Evolutionary conservation across 2,329 filamentous ascomycete genomes (phyloP), one percentile per base, ranked within the genome.

Genomic region (Cladosporium sp.): DNA sequence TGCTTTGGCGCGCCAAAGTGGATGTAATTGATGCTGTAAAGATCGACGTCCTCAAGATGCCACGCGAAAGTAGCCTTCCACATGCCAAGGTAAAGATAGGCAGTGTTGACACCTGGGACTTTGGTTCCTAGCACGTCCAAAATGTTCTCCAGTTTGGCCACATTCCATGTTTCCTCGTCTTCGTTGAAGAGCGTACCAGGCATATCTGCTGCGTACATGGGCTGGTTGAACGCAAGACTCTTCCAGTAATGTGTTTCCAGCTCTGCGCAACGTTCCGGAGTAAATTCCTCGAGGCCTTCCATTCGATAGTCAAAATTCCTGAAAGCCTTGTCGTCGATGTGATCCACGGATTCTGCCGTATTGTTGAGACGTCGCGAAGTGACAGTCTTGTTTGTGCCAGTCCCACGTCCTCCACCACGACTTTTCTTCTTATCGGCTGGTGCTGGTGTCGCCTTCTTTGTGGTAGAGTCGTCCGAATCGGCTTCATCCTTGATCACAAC

Each of bases 21-120:
- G 67, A 99, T 93, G 78, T 97, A 99, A 81, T 99, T 99, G 84
- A 99, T 99, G 77, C 93, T 98, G 87, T 99, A 99, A 5, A 99
- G 86, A 80, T 99, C 95, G 50, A 99, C 94, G 76, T 99, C 95
- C 77, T 99, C 95, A 62, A 99, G 81, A 85, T 99, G 95, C 95
- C 95, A 99, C 10, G 95, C 95, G 77, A 99, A 99, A 0, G 95
- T 98, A 14, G 95, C 94, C 79, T 98, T 98, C 95, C 95, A 99
- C 95, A 99, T 99, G 52, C 95, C 95, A 67, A 99, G 84, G 75
- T 99, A 99, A 1, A 99, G 86, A 75, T 99, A 99, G 1, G 95
- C 94, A 1, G 94, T 99, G 75, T 99, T 99, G 75, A 99, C 96
- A 70, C 95, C 95, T 3, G 95, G 96, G 10, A 99, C 92, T 72